Evolutionary conservation across 2,329 filamentous ascomycete genomes (phyloP).

Genomic region (Monilinia vaccinii-corymbosi): DNA sequence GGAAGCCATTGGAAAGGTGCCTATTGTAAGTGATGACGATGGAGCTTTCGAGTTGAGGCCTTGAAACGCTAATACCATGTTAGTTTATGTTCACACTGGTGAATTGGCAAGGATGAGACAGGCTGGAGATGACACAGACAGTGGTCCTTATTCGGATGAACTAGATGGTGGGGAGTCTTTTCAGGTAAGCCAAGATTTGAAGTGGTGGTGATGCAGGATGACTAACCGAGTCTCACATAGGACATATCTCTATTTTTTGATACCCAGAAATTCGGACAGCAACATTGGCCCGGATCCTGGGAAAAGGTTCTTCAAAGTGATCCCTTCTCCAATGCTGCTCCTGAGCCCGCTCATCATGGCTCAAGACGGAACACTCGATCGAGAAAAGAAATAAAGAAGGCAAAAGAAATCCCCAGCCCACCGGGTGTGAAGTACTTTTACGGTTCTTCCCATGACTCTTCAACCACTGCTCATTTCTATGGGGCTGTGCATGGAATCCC

Average conservation of each 20-base stretch:
- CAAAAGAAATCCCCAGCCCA: background rate
- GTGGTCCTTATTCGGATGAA: slow-evolving; percentile 15
- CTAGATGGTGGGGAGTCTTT: slow-evolving; percentile 19
- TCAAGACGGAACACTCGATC: slow-evolving; percentile 1
- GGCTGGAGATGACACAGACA: background rate
- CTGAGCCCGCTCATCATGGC: background rate
- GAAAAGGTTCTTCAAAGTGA: slow-evolving; percentile 19
- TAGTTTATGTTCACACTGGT: slow-evolving; percentile 18
- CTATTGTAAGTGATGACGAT: slow-evolving; percentile 31
- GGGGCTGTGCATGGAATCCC: slow-evolving; percentile 43
- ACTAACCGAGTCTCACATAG: slow-evolving; percentile 10
- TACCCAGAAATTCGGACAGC: slow-evolving; percentile 11
- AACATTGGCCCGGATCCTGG: slow-evolving; percentile 21
- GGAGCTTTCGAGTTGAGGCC: background rate
- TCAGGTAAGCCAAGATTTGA: slow-evolving; percentile 14
- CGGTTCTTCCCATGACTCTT: slow-evolving; percentile 32
- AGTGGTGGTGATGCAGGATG: background rate
- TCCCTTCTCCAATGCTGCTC: slow-evolving; percentile 14
- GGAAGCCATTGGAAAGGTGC: slow-evolving; percentile 41
- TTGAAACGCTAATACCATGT: slow-evolving; percentile 6
- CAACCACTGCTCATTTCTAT: slow-evolving; percentile 21
- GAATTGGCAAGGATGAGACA: slow-evolving; percentile 19
- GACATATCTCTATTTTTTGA: slow-evolving; percentile 26
- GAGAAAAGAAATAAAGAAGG: background rate
- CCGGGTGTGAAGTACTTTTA: slow-evolving; percentile 22